Conservation (phyloP, 176 grass and related monocot genomes). For the Saccharum officinarum region DNA sequence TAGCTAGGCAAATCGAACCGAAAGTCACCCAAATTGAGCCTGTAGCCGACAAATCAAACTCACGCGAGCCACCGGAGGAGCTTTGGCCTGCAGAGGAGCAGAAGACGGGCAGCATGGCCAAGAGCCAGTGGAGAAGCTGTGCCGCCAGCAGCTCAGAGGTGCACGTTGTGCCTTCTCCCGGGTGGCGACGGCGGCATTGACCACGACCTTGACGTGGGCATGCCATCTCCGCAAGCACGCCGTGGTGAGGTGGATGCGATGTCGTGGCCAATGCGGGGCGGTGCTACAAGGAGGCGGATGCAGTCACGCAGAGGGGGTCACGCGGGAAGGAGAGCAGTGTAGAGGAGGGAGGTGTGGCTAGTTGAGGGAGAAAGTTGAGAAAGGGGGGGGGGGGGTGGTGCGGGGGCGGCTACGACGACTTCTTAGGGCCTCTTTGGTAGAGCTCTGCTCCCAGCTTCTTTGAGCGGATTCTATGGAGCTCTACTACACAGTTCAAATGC, state of each 20-base stretch:
- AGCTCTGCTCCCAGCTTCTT: neutral
- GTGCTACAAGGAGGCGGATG: neutral
- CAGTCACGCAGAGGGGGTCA: neutral
- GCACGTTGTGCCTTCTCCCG: no score
- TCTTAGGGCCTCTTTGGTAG: neutral
- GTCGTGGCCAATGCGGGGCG: neutral
- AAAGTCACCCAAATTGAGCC: no score
- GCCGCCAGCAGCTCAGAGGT: no score
- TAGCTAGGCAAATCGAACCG: no score
- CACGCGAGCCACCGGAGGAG: no score
- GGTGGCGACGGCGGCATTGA: no score
- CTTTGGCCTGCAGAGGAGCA: no score
- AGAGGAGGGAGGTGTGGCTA: neutral
- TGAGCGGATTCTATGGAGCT: neutral
- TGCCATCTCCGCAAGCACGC: no score
- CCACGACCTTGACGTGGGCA: no score
- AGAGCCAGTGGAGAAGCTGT: no score
- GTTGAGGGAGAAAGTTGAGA: neutral
- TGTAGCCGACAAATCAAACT: no score
- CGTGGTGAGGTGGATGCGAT: neutral
- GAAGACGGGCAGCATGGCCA: no score
- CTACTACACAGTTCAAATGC: neutral
- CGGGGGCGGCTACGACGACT: neutral
- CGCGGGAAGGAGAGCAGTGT: neutral
- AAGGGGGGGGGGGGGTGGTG: rapidly evolving